Evolutionary conservation across 495 filamentous ascomycete genomes (phyloP).

Genomic region (Hyaloscypha bicolor): DNA sequence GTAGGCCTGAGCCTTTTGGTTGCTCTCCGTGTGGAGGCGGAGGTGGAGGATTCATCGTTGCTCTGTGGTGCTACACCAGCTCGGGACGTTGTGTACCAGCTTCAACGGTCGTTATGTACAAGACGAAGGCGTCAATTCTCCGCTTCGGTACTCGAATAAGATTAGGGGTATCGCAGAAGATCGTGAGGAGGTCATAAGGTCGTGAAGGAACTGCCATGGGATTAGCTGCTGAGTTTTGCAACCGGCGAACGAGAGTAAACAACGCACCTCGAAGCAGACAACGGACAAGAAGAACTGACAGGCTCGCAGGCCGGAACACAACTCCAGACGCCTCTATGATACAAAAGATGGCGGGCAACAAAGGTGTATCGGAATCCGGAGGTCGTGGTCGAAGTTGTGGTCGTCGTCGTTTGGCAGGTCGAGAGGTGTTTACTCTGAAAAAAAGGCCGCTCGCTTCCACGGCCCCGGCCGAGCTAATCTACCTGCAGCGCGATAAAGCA

Average conservation of each 20-base stretch:
- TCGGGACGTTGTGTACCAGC: constrained; percentile 12
- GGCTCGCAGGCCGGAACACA: constrained; percentile 8
- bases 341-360: constrained; percentile 7
- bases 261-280: constrained; percentile 12
- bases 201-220: constrained; percentile 28
- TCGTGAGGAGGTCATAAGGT: constrained; percentile 30
- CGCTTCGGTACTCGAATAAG: neutral
- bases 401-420: neutral
- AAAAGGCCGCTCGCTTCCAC: neutral
- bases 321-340: constrained; percentile 27
- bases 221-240: neutral
- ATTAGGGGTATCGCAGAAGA: constrained; percentile 22
- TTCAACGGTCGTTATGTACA: constrained; percentile 11
- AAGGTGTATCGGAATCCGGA: neutral
- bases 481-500: constrained; percentile 25
- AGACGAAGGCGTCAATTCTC: neutral
- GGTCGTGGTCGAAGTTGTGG: neutral
- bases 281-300: constrained; percentile 19
- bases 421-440: constrained; percentile 9
- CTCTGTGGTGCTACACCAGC: constrained; percentile 17
- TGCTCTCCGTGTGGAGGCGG: constrained; percentile 72
- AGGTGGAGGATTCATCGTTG: constrained; percentile 50
- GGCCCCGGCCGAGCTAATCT: constrained; percentile 5
- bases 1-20: constrained; percentile 62
- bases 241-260: neutral